phyloP scores from a whole-genome alignment of 208 protist genomes.

The Trypanosoma conorhini region DNA sequence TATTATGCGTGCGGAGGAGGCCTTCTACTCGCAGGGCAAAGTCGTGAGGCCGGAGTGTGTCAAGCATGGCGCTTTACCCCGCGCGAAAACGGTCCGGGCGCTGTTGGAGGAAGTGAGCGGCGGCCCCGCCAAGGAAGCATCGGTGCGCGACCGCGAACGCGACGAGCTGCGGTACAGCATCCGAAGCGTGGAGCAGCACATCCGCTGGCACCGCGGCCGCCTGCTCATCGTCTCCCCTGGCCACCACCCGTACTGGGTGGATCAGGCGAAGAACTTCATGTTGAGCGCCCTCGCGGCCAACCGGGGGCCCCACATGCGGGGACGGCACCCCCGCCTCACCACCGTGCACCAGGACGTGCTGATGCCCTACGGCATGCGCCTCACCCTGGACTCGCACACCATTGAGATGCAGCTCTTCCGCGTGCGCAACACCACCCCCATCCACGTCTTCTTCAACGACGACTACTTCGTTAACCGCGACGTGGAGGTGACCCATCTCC shows the following conservation, averaged over 20 bases:
- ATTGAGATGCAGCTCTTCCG: constrained; percentile 69
- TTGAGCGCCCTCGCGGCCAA: constrained; percentile 31
- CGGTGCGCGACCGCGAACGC: constrained; percentile 74
- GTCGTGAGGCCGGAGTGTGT: background rate
- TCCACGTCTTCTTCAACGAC: constrained; percentile 77
- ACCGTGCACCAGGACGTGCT: constrained; percentile 69
- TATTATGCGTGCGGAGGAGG: constrained; percentile 10
- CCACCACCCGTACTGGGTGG: constrained; percentile 91
- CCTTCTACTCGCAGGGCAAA: background rate
- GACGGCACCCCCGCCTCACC: constrained; percentile 53
- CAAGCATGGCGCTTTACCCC: background rate
- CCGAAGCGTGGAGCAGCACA: constrained; percentile 91
- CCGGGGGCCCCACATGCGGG: constrained; percentile 24
- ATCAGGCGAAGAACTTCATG: constrained; percentile 66
- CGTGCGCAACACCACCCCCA: constrained; percentile 44
- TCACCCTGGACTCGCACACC: constrained; percentile 52
- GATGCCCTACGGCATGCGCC: constrained; percentile 52
- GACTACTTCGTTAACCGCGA: constrained; percentile 76
- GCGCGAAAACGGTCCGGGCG: background rate
- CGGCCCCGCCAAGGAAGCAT: background rate
- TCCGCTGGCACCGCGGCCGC: constrained; percentile 90
- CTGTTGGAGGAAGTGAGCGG: background rate
- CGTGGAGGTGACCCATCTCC: constrained; percentile 48
- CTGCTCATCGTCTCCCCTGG: constrained; percentile 96
- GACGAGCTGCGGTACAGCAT: constrained; percentile 95